A percentile compares a stretch with the other conserved stretches of the same genome.
phyloP scores from a whole-genome alignment of 257 asterid species.

The Nicotiana attenuata region DNA sequence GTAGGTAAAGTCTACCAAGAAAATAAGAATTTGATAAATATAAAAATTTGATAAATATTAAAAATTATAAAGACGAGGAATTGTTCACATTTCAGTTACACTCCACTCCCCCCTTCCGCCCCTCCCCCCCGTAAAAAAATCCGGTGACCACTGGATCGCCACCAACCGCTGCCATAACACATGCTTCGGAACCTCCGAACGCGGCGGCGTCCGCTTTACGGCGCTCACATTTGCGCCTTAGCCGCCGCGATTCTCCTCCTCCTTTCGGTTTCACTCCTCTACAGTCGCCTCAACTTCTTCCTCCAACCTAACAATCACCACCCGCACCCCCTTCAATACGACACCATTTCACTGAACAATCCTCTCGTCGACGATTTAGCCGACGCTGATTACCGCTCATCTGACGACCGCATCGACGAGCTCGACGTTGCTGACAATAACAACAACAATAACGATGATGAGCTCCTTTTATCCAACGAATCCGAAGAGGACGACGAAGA shows the following conservation, averaged over 20 bases:
- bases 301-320: conserved; percentile 51
- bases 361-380: conserved; percentile 77
- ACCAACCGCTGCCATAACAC: conserved; percentile 8
- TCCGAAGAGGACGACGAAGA: conserved; percentile 29
- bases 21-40: too few relatives aligned
- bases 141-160: neutral
- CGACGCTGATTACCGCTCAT: conserved; percentile 37
- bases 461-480: conserved; percentile 24
- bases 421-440: conserved; percentile 54
- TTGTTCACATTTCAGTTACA: neutral
- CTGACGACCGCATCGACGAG: conserved; percentile 95
- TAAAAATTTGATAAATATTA: too few relatives aligned
- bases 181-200: conserved; percentile 66
- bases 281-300: conserved; percentile 78
- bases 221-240: conserved; percentile 64
- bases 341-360: conserved; percentile 30
- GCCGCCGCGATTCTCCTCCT: conserved; percentile 73
- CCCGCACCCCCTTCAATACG: conserved; percentile 42
- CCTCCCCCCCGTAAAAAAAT: neutral
- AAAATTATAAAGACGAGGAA: too few relatives aligned
- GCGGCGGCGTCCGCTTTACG: conserved; percentile 83
- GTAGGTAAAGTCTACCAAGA: too few relatives aligned
- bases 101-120: neutral
- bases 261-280: conserved; percentile 71
- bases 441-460: conserved; percentile 34